Conservation (phyloP, 2,329 filamentous ascomycete genomes). For the Colletotrichum costaricense region DNA sequence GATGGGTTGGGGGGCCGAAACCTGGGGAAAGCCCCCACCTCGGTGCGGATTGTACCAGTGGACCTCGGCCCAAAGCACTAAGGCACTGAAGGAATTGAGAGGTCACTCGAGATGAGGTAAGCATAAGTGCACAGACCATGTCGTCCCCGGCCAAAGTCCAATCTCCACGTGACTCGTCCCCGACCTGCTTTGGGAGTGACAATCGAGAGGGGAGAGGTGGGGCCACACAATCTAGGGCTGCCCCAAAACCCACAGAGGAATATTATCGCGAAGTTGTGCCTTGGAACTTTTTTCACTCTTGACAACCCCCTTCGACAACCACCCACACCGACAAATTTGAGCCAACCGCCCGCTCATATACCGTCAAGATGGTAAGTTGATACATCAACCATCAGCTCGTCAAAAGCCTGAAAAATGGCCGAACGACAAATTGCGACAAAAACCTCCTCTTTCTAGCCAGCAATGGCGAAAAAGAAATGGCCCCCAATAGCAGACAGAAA, state of each 20-base stretch:
- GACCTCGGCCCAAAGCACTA: conserved; percentile 28
- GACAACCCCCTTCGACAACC: conserved; percentile 44
- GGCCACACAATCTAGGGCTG: conserved; percentile 50
- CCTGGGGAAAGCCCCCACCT: conserved; percentile 30
- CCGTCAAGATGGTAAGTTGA: conserved; percentile 78
- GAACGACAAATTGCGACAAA: conserved; percentile 3
- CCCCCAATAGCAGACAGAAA: conserved; percentile 51
- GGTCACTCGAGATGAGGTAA: not conserved
- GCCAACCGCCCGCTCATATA: conserved; percentile 48
- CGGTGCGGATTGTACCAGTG: conserved; percentile 8
- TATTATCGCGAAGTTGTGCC: conserved; percentile 38
- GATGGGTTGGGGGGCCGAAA: conserved; percentile 7
- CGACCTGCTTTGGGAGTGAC: conserved; percentile 42
- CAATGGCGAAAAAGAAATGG: conserved; percentile 38
- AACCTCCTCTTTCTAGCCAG: conserved; percentile 44
- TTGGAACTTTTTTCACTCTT: conserved; percentile 34
- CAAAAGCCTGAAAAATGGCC: not conserved
- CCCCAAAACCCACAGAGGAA: conserved; percentile 53
- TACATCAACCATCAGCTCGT: conserved; percentile 32
- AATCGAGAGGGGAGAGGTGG: conserved; percentile 30
- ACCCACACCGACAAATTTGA: conserved; percentile 34
- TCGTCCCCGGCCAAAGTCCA: conserved; percentile 26
- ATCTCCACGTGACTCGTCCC: conserved; percentile 52
- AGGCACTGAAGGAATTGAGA: not conserved
- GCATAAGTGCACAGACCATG: not conserved